Evolutionary conservation across 2,329 filamentous ascomycete species (phyloP).

Genomic region (Penicillium freii): DNA sequence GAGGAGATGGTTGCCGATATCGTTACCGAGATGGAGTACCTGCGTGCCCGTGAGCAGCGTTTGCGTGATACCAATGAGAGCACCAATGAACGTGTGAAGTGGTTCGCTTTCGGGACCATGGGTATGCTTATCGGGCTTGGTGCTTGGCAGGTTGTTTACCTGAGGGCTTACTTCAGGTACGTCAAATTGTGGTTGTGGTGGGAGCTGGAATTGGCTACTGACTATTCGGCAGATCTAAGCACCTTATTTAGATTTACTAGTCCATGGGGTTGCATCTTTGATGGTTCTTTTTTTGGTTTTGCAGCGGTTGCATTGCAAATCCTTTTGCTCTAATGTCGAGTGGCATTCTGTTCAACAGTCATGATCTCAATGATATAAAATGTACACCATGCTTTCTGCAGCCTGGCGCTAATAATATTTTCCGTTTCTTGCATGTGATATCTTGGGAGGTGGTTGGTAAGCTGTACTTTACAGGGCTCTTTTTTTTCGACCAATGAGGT

Average conservation of each 20-base stretch:
- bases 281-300: constrained; percentile 13
- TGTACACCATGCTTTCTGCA: constrained; percentile 18
- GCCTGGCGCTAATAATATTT: constrained; percentile 10
- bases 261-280: constrained; percentile 19
- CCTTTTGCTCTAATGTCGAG: constrained; percentile 18
- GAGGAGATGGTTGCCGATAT: constrained; percentile 89
- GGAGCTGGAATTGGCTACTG: background rate
- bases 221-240: constrained; percentile 57
- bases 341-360: constrained; percentile 26
- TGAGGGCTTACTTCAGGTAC: constrained; percentile 92
- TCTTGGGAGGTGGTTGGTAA: background rate
- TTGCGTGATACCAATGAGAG: constrained; percentile 98
- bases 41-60: constrained; percentile 85
- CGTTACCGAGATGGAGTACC: constrained; percentile 93
- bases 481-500: background rate
- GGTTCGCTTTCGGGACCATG: constrained; percentile 94
- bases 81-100: constrained; percentile 97
- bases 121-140: constrained; percentile 84
- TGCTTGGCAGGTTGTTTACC: constrained; percentile 95
- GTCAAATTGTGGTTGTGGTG: constrained; percentile 18
- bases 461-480: too few relatives aligned
- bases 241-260: constrained; percentile 56
- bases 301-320: constrained; percentile 13
- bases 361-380: constrained; percentile 32
- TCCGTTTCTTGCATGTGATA: background rate